Conservation (phyloP, 2,329 filamentous ascomycete species). For the Orbilia quercus region DNA sequence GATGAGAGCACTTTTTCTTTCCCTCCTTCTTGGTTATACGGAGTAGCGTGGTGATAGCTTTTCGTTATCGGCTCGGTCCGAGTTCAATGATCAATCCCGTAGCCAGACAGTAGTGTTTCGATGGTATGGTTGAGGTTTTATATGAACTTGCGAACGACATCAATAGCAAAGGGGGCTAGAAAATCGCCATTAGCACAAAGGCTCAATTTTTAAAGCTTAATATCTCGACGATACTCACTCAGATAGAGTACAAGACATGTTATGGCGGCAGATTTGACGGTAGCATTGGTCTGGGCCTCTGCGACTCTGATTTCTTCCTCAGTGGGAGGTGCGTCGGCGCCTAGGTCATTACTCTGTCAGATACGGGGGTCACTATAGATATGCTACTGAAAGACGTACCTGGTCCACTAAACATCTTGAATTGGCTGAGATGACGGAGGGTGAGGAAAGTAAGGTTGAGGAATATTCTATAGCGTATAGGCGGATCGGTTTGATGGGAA, state of each 20-base stretch:
- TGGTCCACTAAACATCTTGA: constrained; percentile 59
- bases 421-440: neutral
- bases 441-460: neutral
- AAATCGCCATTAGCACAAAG: constrained; percentile 12
- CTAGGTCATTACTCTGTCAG: constrained; percentile 60
- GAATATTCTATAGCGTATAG: constrained; percentile 7
- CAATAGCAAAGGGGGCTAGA: constrained; percentile 69
- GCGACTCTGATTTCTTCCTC: constrained; percentile 75
- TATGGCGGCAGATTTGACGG: constrained; percentile 74
- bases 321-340: constrained; percentile 73
- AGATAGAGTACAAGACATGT: constrained; percentile 78
- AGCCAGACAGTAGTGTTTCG: too few species aligned
- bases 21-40: constrained; percentile 1
- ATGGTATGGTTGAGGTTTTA: constrained; percentile 59
- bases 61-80: too few species aligned
- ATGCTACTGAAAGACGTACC: constrained; percentile 8
- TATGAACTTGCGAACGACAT: constrained; percentile 68
- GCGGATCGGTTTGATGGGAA: constrained; percentile 13
- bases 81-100: too few species aligned
- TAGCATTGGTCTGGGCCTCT: constrained; percentile 75
- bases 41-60: neutral
- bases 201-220: neutral
- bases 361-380: neutral
- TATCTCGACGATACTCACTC: constrained; percentile 68
- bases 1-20: too few species aligned